A percentile compares a stretch with the other conserved stretches of the same genome.
Evolutionary conservation across 495 filamentous ascomycete genomes (phyloP).

Genomic region (Filosporella fistucella): DNA sequence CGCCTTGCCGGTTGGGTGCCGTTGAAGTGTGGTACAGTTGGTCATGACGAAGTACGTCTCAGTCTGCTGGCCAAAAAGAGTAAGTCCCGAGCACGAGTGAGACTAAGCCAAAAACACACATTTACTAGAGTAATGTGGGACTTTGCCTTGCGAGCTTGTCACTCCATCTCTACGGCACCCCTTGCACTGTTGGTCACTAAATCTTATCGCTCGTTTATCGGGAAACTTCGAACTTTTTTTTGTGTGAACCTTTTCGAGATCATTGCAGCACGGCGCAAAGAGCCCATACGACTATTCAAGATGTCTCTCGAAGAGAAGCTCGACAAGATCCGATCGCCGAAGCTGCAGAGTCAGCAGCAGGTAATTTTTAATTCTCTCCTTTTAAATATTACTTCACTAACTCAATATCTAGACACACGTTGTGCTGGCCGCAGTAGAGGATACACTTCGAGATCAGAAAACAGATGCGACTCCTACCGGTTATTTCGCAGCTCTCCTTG

Average conservation of each 20-base stretch:
- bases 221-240: slow-evolving; percentile 20
- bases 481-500: slow-evolving; percentile 95
- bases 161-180: neutral
- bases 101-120: no score
- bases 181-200: slow-evolving; percentile 2
- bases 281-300: slow-evolving; percentile 28
- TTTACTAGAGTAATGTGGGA: no score
- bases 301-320: slow-evolving; percentile 86
- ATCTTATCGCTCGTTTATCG: slow-evolving; percentile 15
- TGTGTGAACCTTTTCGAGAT: slow-evolving; percentile 6
- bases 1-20: no score
- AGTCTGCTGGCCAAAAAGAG: no score
- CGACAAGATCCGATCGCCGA: slow-evolving; percentile 92
- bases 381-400: slow-evolving; percentile 7
- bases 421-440: slow-evolving; percentile 86
- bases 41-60: no score
- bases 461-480: slow-evolving; percentile 78
- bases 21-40: no score
- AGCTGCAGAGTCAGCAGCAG: slow-evolving; percentile 92
- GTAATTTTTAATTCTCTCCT: slow-evolving; percentile 38
- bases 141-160: slow-evolving; percentile 1
- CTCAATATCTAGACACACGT: slow-evolving; percentile 62
- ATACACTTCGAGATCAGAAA: slow-evolving; percentile 83
- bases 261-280: slow-evolving; percentile 19
- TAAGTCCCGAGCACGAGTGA: no score